Base-by-base conservation (phyloP, 2,329 filamentous ascomycete species). In the Monosporascus sp. region DNA sequence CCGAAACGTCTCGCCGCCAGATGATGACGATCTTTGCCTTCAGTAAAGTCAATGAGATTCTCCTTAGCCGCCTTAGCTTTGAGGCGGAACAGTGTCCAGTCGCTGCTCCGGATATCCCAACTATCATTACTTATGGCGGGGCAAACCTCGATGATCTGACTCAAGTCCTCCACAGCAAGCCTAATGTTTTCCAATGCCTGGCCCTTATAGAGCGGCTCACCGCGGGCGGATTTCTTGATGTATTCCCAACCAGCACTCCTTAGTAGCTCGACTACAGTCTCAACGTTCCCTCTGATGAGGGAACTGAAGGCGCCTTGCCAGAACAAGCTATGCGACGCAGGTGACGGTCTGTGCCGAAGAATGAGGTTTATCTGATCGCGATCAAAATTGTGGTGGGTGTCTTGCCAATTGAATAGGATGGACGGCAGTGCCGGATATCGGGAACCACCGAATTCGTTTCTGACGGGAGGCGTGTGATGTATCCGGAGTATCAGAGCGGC, bases 71-170 rank as follows among this genome's bases (percentile, higher is more conserved):
- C 82, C 44, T 83, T 78, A 17, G 91, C 84, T 51, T 88, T 84
- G 58, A 89, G 84, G 50, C 93, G 84, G 72, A 94, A 97, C 40
- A 94, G 72, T 17, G 80, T 84, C 93, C 93, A 97, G 55, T 93
- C 88, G 58, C 82, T 82, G 54, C 86, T 87, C 65, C 84, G 86
- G 48, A 94, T 82, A 62, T 96, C 86, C 93, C 93, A 97, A 66
- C 58, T 68, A 6, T 93, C 84, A 45, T 79, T 79, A 41, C 75
- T 77, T 26, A 83, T 70, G 4, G 82, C 86, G 6, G 93, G 93
- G 60, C 89, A 96, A 37, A 81, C 78, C 52, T 87, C 81, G 37
- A 97, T 77, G 44, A 91, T 75, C 22, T 85, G 76, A 46, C 88
- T 80, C 22, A 88, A 86, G 57, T 84, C 81, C 50, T 83, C 81